These are phyloP conservation scores for Tarenaya hassleriana DNA, from an alignment of 345 rosid species.

Conservation along the genomic window DNA sequence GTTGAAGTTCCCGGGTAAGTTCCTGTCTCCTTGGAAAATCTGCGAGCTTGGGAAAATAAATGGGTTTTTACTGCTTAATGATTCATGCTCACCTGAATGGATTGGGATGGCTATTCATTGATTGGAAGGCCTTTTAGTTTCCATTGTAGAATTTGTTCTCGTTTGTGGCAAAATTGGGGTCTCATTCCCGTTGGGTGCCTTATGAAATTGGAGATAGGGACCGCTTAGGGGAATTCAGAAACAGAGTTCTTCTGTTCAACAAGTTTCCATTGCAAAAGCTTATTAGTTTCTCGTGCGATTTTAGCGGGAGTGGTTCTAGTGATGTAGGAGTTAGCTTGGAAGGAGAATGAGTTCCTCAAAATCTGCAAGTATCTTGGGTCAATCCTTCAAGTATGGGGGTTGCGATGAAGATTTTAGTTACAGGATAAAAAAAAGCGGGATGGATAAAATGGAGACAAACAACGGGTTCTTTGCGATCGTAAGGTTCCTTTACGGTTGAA, in stretches of 20 bases:
- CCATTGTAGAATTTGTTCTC: not conserved
- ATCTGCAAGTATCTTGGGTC: no score
- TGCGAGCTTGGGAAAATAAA: not conserved
- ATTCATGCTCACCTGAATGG: not conserved
- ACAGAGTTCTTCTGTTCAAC: not conserved
- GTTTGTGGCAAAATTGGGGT: not conserved
- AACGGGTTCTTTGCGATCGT: no score
- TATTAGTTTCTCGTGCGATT: not conserved
- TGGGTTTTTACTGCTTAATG: not conserved
- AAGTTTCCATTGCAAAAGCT: not conserved
- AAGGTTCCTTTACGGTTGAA: no score
- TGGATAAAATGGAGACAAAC: no score
- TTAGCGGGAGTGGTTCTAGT: no score
- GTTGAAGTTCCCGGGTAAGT: constrained; percentile 81
- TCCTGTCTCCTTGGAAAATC: not conserved
- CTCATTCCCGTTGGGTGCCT: not conserved
- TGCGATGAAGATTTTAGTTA: no score
- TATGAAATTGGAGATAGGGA: not conserved
- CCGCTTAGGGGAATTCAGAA: not conserved
- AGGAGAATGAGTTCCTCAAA: no score
- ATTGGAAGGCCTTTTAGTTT: not conserved
- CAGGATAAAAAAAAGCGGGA: no score
- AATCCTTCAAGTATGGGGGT: no score
- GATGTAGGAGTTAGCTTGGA: no score
- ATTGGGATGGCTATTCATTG: not conserved